Evolutionary conservation across 2,329 filamentous ascomycete genomes (phyloP).

Genomic region (Neonectria punicea): DNA sequence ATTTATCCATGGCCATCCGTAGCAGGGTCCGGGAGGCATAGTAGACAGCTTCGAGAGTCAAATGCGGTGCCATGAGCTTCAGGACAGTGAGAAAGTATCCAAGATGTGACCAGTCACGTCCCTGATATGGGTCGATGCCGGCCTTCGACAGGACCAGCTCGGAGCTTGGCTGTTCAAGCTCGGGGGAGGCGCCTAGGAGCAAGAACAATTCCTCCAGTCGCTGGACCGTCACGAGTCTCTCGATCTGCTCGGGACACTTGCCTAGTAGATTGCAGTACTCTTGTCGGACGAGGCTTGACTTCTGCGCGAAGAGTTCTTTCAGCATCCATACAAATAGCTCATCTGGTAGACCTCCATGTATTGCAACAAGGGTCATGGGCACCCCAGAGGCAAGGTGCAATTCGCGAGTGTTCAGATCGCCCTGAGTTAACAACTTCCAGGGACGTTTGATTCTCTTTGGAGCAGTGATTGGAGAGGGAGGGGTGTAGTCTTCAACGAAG

Average conservation of each 20-base stretch:
- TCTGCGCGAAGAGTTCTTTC: slow-evolving; percentile 66
- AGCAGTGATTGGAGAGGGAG: slow-evolving; percentile 38
- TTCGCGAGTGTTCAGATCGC: slow-evolving; percentile 57
- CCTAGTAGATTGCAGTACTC: slow-evolving; percentile 69
- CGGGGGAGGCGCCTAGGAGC: slow-evolving; percentile 65
- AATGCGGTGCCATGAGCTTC: slow-evolving; percentile 47
- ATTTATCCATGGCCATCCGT: slow-evolving; percentile 64
- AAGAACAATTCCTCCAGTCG: slow-evolving; percentile 65
- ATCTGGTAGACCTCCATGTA: slow-evolving; percentile 62
- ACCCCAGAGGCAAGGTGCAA: slow-evolving; percentile 72
- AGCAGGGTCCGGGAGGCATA: slow-evolving; percentile 60
- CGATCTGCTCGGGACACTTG: slow-evolving; percentile 55
- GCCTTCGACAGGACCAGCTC: slow-evolving; percentile 36
- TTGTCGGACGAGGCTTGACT: slow-evolving; percentile 63
- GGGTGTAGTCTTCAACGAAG: slow-evolving; percentile 53
- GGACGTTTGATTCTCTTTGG: slow-evolving; percentile 49
- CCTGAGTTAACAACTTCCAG: slow-evolving; percentile 62
- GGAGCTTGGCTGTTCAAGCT: slow-evolving; percentile 49
- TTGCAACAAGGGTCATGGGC: slow-evolving; percentile 60
- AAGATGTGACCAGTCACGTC: slow-evolving; percentile 59
- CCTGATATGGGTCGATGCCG: slow-evolving; percentile 44
- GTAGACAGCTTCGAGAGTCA: slow-evolving; percentile 49
- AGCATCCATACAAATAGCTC: slow-evolving; percentile 75
- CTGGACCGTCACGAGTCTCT: slow-evolving; percentile 56
- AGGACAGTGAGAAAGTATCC: slow-evolving; percentile 57